phyloP scores from a whole-genome alignment of 495 filamentous ascomycete species.

The Talaromyces proteolyticus region DNA sequence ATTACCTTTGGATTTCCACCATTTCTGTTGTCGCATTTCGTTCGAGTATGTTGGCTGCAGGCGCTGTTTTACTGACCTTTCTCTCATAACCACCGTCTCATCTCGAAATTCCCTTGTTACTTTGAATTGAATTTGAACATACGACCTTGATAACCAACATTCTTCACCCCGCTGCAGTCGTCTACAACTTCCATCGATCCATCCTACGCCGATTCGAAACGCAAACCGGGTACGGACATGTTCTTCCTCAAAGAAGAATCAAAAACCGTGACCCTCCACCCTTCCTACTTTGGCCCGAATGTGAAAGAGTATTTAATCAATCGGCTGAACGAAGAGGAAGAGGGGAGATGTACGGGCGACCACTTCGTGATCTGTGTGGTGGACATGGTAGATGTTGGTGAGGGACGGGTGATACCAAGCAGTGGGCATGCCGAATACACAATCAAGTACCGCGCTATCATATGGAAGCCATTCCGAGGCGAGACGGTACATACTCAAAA shows the following conservation, averaged over 20 bases:
- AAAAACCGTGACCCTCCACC: constrained; percentile 87
- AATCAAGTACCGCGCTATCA: constrained; percentile 88
- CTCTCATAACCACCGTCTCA: too few relatives aligned
- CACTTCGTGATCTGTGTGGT: constrained; percentile 97
- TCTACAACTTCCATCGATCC: too few relatives aligned
- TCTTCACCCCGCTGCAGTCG: too few relatives aligned
- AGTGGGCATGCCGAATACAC: constrained; percentile 90
- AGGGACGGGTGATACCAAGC: constrained; percentile 84
- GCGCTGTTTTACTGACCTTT: too few relatives aligned
- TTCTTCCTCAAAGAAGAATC: constrained; percentile 97
- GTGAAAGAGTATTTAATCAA: constrained; percentile 83
- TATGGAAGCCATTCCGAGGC: constrained; percentile 94
- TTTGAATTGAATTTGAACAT: not conserved
- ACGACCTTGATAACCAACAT: too few relatives aligned
- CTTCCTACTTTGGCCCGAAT: constrained; percentile 89
- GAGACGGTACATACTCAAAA: constrained; percentile 68
- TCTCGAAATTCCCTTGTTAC: not conserved
- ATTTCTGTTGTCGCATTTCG: not conserved
- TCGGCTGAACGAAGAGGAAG: constrained; percentile 83
- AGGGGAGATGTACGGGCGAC: constrained; percentile 85
- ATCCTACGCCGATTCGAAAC: not conserved
- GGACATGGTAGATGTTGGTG: constrained; percentile 87
- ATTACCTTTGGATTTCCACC: too few relatives aligned
- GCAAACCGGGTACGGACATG: too few relatives aligned
- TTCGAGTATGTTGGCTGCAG: not conserved